A percentile compares a stretch with the other conserved stretches of the same genome.
phyloP scores from a whole-genome alignment of 345 rosid genomes.

The Nephelium lappaceum region DNA sequence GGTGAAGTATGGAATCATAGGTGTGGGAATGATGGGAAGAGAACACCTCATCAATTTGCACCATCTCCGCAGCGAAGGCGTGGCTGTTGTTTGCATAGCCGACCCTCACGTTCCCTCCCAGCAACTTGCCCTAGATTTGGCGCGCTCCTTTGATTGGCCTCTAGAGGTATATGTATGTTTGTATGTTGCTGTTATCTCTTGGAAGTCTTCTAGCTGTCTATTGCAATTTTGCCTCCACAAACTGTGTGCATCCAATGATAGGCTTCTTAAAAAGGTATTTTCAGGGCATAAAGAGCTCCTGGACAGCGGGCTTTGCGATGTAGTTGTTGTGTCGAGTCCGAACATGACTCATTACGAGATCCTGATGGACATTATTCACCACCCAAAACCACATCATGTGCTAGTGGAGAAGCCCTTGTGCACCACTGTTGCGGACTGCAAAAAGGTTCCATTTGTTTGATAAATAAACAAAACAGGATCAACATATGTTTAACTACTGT shows the following conservation, averaged over 20 bases:
- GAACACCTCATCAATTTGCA: slow-evolving; percentile 86
- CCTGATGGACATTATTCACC: slow-evolving; percentile 74
- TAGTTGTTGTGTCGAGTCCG: slow-evolving; percentile 79
- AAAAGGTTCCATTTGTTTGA: slow-evolving; percentile 44
- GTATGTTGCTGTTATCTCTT: no score
- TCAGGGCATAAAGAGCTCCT: slow-evolving; percentile 76
- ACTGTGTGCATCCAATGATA: neutral
- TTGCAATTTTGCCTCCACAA: neutral
- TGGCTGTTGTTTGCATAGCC: slow-evolving; percentile 67
- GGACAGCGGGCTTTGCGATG: slow-evolving; percentile 81
- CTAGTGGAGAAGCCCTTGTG: slow-evolving; percentile 97
- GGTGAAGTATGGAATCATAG: slow-evolving; percentile 78
- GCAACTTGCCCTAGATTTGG: slow-evolving; percentile 54
- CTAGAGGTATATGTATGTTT: slow-evolving; percentile 46
- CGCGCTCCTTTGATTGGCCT: slow-evolving; percentile 65
- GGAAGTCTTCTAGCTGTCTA: neutral
- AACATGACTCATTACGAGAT: slow-evolving; percentile 93
- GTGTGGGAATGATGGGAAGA: slow-evolving; percentile 98
- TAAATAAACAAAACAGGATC: neutral
- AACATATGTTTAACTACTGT: neutral
- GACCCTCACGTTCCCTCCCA: slow-evolving; percentile 88
- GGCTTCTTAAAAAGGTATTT: slow-evolving; percentile 58
- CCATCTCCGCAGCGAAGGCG: slow-evolving; percentile 73
- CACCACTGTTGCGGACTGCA: slow-evolving; percentile 84
- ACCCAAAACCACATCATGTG: slow-evolving; percentile 82